These are phyloP conservation scores for Cytospora schulzeri DNA, from an alignment of 2,329 filamentous ascomycete species.

Conservation along the genomic window DNA sequence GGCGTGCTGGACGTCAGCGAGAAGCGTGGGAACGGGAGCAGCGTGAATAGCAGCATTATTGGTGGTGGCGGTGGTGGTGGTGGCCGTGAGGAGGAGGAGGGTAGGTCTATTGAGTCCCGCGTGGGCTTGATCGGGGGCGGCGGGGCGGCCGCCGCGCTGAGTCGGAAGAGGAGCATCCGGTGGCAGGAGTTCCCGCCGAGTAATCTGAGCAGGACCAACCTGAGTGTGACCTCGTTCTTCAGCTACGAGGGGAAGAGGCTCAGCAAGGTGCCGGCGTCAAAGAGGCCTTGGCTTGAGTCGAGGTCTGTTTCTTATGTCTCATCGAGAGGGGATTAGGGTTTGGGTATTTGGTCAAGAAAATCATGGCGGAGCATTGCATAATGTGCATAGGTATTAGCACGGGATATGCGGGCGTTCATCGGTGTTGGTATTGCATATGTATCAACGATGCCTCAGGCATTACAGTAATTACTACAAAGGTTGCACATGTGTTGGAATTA, in stretches of 20 bases:
- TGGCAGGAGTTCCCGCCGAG: conserved; percentile 29
- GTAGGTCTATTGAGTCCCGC: neutral
- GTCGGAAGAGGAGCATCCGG: conserved; percentile 24
- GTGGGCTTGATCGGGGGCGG: neutral
- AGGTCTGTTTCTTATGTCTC: conserved; percentile 25
- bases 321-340: neutral
- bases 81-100: conserved; percentile 6
- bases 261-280: conserved; percentile 19
- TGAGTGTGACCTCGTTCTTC: conserved; percentile 16
- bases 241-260: conserved; percentile 26
- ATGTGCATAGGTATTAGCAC: neutral
- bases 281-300: conserved; percentile 26
- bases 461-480: neutral
- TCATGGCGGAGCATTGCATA: neutral
- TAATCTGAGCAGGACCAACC: conserved; percentile 21
- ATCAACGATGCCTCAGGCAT: neutral
- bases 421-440: neutral
- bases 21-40: conserved; percentile 8
- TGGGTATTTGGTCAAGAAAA: neutral
- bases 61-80: neutral
- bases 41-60: neutral
- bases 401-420: neutral
- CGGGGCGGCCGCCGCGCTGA: conserved; percentile 10
- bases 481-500: too few species aligned
- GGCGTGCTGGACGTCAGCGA: conserved; percentile 30